phyloP scores from a whole-genome alignment of 2,329 filamentous ascomycete genomes.

The Scolecobasidium constrictum region DNA sequence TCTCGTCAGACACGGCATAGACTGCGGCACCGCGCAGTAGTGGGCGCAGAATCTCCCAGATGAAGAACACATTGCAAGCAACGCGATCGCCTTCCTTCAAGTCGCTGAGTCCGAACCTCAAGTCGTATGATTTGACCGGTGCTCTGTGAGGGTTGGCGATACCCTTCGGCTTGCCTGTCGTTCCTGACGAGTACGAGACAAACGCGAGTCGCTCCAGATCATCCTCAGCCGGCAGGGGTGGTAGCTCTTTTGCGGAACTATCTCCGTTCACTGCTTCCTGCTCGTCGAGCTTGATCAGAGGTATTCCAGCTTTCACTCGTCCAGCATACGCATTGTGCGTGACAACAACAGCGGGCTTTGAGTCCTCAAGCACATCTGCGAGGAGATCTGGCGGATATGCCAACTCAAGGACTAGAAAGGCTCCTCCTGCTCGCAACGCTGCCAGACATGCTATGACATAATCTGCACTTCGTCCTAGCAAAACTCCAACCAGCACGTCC shows the following conservation, averaged over 20 bases:
- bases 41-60: conserved; percentile 75
- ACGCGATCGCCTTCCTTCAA: conserved; percentile 62
- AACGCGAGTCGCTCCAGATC: conserved; percentile 67
- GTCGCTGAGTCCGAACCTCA: conserved; percentile 61
- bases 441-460: conserved; percentile 73
- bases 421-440: conserved; percentile 66
- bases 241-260: conserved; percentile 29
- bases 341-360: conserved; percentile 58
- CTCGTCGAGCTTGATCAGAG: conserved; percentile 55
- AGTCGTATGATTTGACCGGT: conserved; percentile 60
- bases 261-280: conserved; percentile 17
- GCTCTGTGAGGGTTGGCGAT: conserved; percentile 72
- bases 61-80: conserved; percentile 81
- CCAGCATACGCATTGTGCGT: conserved; percentile 54
- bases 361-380: conserved; percentile 67
- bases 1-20: conserved; percentile 62
- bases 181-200: conserved; percentile 71
- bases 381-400: conserved; percentile 66
- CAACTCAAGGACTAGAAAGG: conserved; percentile 69
- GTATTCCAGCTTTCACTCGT: conserved; percentile 52
- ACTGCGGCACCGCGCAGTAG: conserved; percentile 66
- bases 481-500: conserved; percentile 63
- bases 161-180: conserved; percentile 69
- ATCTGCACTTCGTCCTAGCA: conserved; percentile 64
- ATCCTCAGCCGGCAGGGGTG: conserved; percentile 48